Evolutionary conservation across 768 basidiomycete species (phyloP).

Genomic region (Pleurotus tuber-regium): DNA sequence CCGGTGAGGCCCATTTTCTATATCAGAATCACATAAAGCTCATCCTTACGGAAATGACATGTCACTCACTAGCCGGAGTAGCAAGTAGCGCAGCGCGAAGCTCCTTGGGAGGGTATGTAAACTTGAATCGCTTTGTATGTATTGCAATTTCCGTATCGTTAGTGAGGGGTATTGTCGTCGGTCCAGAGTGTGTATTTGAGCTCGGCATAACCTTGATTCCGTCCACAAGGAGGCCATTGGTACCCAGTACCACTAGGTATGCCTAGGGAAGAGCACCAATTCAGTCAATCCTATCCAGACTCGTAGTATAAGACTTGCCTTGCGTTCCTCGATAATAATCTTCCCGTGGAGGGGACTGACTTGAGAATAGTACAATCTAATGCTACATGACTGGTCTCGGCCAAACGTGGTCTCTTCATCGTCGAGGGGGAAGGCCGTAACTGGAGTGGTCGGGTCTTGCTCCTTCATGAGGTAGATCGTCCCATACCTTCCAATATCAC

Average conservation of each 20-base stretch:
- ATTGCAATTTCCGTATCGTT: slow-evolving; percentile 70
- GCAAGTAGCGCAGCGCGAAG: slow-evolving; percentile 50
- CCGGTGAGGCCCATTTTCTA: slow-evolving; percentile 28
- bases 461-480: slow-evolving; percentile 63
- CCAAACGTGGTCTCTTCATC: slow-evolving; percentile 67
- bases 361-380: slow-evolving; percentile 66
- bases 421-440: slow-evolving; percentile 75
- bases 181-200: slow-evolving; percentile 19
- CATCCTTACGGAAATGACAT: slow-evolving; percentile 2
- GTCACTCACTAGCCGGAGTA: slow-evolving; percentile 44
- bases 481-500: slow-evolving; percentile 63
- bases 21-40: not conserved
- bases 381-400: slow-evolving; percentile 58
- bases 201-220: slow-evolving; percentile 60
- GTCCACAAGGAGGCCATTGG: slow-evolving; percentile 56
- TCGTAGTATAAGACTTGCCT: slow-evolving; percentile 37
- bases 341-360: slow-evolving; percentile 66
- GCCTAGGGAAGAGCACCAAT: slow-evolving; percentile 39
- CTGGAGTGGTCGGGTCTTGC: slow-evolving; percentile 38
- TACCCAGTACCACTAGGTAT: slow-evolving; percentile 62
- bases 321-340: slow-evolving; percentile 63
- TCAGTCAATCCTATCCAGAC: not conserved
- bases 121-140: slow-evolving; percentile 66
- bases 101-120: slow-evolving; percentile 74
- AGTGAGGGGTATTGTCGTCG: slow-evolving; percentile 58